Evolutionary conservation across 2,329 filamentous ascomycete species (phyloP).

Genomic region (Aspergillus piperis): DNA sequence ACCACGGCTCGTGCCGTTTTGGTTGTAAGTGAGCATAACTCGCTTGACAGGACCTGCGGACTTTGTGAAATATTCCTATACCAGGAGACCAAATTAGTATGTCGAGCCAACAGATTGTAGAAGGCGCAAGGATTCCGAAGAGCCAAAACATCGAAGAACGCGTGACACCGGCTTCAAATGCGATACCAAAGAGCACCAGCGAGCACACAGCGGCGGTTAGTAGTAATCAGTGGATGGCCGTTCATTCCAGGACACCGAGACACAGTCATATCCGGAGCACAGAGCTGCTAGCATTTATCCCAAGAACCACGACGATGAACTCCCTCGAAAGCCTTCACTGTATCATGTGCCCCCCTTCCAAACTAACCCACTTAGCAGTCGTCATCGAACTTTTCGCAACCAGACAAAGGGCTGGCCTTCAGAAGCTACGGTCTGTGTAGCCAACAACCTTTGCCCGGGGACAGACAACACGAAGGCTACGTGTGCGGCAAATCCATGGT

Average conservation of each 20-base stretch:
- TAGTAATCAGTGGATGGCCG: slow-evolving; percentile 37
- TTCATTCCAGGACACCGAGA: neutral
- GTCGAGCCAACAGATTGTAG: slow-evolving; percentile 29
- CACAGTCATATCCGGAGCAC: neutral
- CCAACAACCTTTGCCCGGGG: neutral
- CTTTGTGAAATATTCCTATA: slow-evolving; percentile 93
- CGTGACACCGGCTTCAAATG: slow-evolving; percentile 27
- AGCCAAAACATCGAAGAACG: slow-evolving; percentile 28
- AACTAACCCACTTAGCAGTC: neutral
- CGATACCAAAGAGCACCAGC: slow-evolving; percentile 52
- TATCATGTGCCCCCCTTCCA: neutral
- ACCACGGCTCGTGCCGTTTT: slow-evolving; percentile 86
- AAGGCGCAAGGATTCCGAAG: slow-evolving; percentile 27
- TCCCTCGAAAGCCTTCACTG: neutral
- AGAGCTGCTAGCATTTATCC: neutral
- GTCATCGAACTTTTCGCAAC: neutral
- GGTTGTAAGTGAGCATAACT: slow-evolving; percentile 89
- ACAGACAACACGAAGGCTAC: neutral
- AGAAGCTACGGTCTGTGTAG: neutral
- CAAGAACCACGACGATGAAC: neutral
- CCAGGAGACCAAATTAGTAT: slow-evolving; percentile 51
- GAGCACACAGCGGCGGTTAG: slow-evolving; percentile 59
- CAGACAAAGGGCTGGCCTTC: neutral
- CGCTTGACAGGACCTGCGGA: slow-evolving; percentile 88
- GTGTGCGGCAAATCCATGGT: slow-evolving; percentile 2